phyloP scores from a whole-genome alignment of 176 grass and related monocot genomes.

The Calamus simplicifolius region DNA sequence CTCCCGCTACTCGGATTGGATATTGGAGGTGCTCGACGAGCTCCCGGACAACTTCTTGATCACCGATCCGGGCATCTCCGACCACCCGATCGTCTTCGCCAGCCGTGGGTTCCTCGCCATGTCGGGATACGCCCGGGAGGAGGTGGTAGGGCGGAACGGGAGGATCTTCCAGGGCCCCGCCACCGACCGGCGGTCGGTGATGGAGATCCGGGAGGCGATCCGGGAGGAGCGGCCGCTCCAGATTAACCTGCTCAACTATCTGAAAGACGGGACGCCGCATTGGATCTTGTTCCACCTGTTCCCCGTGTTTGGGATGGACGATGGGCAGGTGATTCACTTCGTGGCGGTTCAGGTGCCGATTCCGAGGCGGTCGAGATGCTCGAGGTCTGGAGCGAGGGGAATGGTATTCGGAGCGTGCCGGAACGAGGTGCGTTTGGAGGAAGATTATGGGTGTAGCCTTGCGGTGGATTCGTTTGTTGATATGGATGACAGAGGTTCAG shows the following conservation, averaged over 20 bases:
- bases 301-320: conserved; percentile 57
- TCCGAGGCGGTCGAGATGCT: not conserved
- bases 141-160: conserved; percentile 68
- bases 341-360: conserved; percentile 88
- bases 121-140: conserved; percentile 43
- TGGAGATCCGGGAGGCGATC: conserved; percentile 64
- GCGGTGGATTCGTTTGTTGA: conserved; percentile 46
- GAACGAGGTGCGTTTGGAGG: conserved; percentile 47
- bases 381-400: not conserved
- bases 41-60: conserved; percentile 63
- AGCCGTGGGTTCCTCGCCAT: conserved; percentile 48
- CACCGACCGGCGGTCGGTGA: conserved; percentile 58
- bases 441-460: conserved; percentile 37
- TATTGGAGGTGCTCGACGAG: conserved; percentile 72
- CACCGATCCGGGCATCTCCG: conserved; percentile 67
- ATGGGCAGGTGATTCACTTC: conserved; percentile 69
- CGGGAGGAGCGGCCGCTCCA: conserved; percentile 46
- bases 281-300: conserved; percentile 74
- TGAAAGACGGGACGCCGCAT: conserved; percentile 70
- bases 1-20: conserved; percentile 73
- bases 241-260: conserved; percentile 61
- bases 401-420: conserved; percentile 40
- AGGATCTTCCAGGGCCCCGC: conserved; percentile 81
- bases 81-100: conserved; percentile 92
- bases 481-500: conserved; percentile 58